Evolutionary conservation across 1,284 basidiomycete species (phyloP).

Genomic region (Apiotrichum veenhuisii): DNA sequence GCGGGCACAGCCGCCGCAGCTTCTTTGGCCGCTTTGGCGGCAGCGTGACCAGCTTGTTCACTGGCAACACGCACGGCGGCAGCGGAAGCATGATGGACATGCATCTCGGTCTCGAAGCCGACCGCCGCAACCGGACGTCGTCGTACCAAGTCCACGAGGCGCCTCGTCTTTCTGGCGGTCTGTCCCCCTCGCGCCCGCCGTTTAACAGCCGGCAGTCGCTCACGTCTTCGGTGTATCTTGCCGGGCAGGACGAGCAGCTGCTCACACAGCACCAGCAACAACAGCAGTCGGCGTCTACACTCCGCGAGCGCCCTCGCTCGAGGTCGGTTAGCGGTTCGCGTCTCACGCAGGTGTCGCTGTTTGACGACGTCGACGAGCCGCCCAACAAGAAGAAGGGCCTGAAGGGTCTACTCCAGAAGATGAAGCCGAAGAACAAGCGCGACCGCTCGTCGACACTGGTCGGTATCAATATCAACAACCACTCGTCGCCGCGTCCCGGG

Average conservation of each 20-base stretch:
- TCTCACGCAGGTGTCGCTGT: constrained; percentile 32
- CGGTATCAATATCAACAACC: neutral
- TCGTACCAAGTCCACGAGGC: constrained; percentile 31
- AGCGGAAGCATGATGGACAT: constrained; percentile 85
- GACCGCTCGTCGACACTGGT: constrained; percentile 49
- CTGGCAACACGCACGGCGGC: constrained; percentile 65
- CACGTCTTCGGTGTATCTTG: constrained; percentile 4
- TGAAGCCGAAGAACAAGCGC: constrained; percentile 46
- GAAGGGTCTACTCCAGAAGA: constrained; percentile 75
- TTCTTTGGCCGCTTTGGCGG: constrained; percentile 63
- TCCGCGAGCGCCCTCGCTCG: constrained; percentile 13
- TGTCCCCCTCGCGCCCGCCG: constrained; percentile 40
- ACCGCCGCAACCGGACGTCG: constrained; percentile 35
- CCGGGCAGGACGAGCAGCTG: neutral
- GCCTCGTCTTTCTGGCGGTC: constrained; percentile 40
- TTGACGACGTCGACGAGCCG: constrained; percentile 40
- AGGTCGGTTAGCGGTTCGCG: constrained; percentile 32
- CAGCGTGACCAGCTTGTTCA: constrained; percentile 73
- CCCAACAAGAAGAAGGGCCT: constrained; percentile 67
- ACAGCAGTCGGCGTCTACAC: neutral
- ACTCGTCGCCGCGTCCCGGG: constrained; percentile 53
- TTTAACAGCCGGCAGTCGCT: constrained; percentile 21
- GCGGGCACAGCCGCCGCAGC: constrained; percentile 29
- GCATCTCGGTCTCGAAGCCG: constrained; percentile 57
- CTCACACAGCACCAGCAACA: neutral